phyloP scores from a whole-genome alignment of 371 early-diverging fungal species.

The Neoconidiobolus thromboides region DNA sequence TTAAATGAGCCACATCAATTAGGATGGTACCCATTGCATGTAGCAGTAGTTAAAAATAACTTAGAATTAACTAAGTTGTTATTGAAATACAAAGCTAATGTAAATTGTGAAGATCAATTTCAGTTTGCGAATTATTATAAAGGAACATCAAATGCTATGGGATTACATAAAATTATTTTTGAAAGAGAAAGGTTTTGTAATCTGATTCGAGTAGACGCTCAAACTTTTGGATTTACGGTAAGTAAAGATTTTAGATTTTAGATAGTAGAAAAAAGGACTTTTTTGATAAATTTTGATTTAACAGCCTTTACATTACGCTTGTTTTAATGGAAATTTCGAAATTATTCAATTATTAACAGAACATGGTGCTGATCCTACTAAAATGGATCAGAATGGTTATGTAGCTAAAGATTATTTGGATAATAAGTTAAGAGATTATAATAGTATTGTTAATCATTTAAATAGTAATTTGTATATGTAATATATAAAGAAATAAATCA shows the following conservation, averaged over 20 bases:
- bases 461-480: neutral
- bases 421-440: neutral
- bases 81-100: neutral
- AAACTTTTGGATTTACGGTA: constrained; percentile 2
- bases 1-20: neutral
- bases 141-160: neutral
- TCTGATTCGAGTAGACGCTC: neutral
- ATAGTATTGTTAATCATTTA: neutral
- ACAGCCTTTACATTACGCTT: constrained; percentile 38
- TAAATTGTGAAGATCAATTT: neutral
- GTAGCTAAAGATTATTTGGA: neutral
- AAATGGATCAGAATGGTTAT: constrained; percentile 18
- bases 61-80: neutral
- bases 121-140: neutral
- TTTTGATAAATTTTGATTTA: neutral
- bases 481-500: neutral
- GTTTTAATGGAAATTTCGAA: constrained; percentile 29
- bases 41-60: neutral
- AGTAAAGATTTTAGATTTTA: too few relatives aligned
- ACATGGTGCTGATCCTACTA: constrained; percentile 30
- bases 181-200: neutral
- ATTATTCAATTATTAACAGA: constrained; percentile 37
- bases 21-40: neutral
- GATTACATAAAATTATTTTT: neutral
- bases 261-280: neutral